These are phyloP conservation scores for Cytospora schulzeri DNA, from an alignment of 2,329 filamentous ascomycete genomes.

Conservation along the genomic window DNA sequence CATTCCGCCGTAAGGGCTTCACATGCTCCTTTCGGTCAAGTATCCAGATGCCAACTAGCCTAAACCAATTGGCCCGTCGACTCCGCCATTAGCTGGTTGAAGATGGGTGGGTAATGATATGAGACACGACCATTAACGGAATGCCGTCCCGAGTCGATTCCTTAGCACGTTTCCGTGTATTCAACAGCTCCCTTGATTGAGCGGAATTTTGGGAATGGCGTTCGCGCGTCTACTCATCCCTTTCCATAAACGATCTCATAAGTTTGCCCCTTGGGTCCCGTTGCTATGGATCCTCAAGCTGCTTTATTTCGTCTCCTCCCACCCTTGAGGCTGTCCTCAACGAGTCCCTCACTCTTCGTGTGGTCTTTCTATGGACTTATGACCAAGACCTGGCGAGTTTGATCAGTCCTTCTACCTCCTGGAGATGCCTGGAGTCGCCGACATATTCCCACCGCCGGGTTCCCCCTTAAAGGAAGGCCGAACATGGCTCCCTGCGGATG, in stretches of 20 bases:
- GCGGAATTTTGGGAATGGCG: slow-evolving; percentile 12
- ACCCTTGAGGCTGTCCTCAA: neutral
- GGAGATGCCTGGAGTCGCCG: slow-evolving; percentile 5
- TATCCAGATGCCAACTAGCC: neutral
- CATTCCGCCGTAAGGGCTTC: neutral
- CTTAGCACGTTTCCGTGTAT: neutral
- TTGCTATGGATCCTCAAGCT: slow-evolving; percentile 4
- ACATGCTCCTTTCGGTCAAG: neutral
- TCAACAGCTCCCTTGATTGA: slow-evolving; percentile 1
- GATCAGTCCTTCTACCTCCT: neutral
- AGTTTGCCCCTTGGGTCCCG: neutral
- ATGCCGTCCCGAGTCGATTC: slow-evolving; percentile 9
- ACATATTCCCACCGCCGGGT: slow-evolving; percentile 10
- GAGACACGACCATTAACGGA: slow-evolving; percentile 4
- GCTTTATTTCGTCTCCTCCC: neutral
- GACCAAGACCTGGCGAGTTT: neutral
- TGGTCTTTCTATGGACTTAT: neutral
- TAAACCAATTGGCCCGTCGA: neutral
- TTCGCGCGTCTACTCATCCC: slow-evolving; percentile 13
- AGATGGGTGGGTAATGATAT: neutral
- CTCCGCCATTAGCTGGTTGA: neutral
- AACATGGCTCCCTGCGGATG: slow-evolving; percentile 4
- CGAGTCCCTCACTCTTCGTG: neutral
- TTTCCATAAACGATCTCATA: neutral
- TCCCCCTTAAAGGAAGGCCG: slow-evolving; percentile 20